Conservation (phyloP, 805 yeast genomes). For the Wickerhamomyces sydowiorum region DNA sequence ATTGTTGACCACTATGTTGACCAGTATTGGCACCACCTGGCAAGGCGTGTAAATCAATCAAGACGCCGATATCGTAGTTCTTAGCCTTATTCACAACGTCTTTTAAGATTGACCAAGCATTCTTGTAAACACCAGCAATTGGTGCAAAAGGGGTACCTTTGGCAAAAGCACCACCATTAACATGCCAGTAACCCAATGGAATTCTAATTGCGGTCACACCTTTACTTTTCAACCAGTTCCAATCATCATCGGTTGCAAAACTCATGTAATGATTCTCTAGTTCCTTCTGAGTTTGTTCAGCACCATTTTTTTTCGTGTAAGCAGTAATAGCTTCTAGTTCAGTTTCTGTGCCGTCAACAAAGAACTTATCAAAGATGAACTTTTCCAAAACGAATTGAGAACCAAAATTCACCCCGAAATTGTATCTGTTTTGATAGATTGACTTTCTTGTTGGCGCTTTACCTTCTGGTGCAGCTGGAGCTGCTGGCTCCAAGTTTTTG, state of each 20-base stretch:
- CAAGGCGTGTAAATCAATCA: conserved; percentile 82
- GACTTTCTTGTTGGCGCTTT: conserved; percentile 33
- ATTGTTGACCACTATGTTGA: conserved; percentile 73
- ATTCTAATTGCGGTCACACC: conserved; percentile 80
- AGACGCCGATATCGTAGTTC: conserved; percentile 57
- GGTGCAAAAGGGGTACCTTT: conserved; percentile 58
- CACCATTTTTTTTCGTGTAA: conserved; percentile 42
- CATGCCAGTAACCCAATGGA: conserved; percentile 90
- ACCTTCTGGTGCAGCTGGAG: conserved; percentile 23
- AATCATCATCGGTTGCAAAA: conserved; percentile 64
- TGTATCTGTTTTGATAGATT: conserved; percentile 54
- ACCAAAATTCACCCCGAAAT: conserved; percentile 86
- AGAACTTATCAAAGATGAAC: conserved; percentile 65
- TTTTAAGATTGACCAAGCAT: conserved; percentile 67
- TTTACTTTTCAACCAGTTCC: conserved; percentile 63
- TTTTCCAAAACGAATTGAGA: conserved; percentile 73
- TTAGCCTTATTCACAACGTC: conserved; percentile 55
- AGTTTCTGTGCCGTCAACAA: conserved; percentile 50
- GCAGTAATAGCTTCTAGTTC: conserved; percentile 71
- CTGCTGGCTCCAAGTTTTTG: conserved; percentile 10
- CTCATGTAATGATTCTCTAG: conserved; percentile 62
- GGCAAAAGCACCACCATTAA: conserved; percentile 56
- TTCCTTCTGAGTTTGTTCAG: conserved; percentile 44
- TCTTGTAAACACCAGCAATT: conserved; percentile 50
- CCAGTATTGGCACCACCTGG: conserved; percentile 91